Conservation (phyloP, 768 basidiomycete species). For the Tricholoma matsutake region DNA sequence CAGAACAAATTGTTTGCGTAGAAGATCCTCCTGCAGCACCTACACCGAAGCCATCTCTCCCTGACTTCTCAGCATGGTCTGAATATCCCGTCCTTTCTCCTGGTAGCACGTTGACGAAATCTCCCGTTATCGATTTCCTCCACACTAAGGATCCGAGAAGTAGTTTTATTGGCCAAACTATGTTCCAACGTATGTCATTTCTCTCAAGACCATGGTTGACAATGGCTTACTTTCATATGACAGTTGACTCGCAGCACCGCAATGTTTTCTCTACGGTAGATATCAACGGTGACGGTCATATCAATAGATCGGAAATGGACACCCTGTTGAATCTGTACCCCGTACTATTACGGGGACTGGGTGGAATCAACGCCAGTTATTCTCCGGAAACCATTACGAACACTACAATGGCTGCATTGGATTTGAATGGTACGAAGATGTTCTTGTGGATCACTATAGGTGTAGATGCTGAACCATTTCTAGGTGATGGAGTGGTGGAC, state of each 20-base stretch:
- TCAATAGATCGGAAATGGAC: background rate
- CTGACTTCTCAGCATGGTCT: background rate
- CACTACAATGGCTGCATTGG: background rate
- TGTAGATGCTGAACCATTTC: background rate
- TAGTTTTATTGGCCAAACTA: background rate
- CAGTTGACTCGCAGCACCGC: background rate
- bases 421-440: background rate
- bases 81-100: background rate
- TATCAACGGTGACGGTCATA: background rate
- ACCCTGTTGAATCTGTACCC: background rate
- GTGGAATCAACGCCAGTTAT: background rate
- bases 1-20: background rate
- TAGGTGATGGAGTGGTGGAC: background rate
- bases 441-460: background rate
- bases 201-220: background rate
- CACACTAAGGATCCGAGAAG: background rate
- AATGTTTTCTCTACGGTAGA: background rate
- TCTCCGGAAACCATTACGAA: background rate
- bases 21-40: background rate
- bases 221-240: background rate
- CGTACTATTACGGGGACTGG: background rate
- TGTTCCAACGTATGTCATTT: background rate
- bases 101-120: background rate
- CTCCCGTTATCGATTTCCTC: background rate
- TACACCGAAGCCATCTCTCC: background rate